Conservation (phyloP, 1,139 yeast genomes). For the Pichia sp. region DNA sequence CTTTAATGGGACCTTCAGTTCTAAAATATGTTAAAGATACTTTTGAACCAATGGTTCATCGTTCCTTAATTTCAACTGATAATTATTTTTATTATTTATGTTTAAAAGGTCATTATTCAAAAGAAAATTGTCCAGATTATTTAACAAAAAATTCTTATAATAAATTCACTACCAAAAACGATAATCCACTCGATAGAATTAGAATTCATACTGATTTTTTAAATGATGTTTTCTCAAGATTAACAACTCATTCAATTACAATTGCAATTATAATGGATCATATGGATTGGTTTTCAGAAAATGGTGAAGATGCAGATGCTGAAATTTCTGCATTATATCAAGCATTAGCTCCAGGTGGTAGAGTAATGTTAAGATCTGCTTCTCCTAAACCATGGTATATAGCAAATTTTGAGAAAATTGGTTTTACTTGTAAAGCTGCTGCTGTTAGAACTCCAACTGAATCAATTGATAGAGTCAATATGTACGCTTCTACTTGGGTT, state of each 20-base stretch:
- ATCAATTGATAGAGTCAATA: conserved; percentile 71
- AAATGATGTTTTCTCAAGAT: conserved; percentile 64
- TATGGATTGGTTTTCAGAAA: conserved; percentile 83
- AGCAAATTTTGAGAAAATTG: conserved; percentile 54
- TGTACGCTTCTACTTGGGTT: conserved; percentile 87
- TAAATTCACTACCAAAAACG: conserved; percentile 33
- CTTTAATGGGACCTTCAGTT: conserved; percentile 68
- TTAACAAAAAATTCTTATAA: conserved; percentile 53
- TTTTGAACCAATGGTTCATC: conserved; percentile 61
- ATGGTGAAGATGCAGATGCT: conserved; percentile 52
- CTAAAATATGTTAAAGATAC: conserved; percentile 69
- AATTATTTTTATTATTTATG: conserved; percentile 74
- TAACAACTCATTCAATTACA: conserved; percentile 55
- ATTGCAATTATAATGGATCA: conserved; percentile 86
- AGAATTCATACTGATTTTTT: conserved; percentile 75
- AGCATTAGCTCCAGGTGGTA: conserved; percentile 60
- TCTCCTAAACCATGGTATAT: conserved; percentile 74
- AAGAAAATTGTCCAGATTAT: conserved; percentile 68
- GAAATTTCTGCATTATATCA: conserved; percentile 61
- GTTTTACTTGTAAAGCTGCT: conserved; percentile 62
- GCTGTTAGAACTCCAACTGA: conserved; percentile 56
- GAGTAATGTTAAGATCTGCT: conserved; percentile 73
- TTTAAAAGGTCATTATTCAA: conserved; percentile 54
- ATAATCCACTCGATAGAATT: conserved; percentile 53
- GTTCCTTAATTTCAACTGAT: conserved; percentile 59